Percentiles rank a stretch among this genome's conserved stretches.
Evolutionary conservation across 306 rosid species (phyloP).

Genomic region (Lupinus albus): DNA sequence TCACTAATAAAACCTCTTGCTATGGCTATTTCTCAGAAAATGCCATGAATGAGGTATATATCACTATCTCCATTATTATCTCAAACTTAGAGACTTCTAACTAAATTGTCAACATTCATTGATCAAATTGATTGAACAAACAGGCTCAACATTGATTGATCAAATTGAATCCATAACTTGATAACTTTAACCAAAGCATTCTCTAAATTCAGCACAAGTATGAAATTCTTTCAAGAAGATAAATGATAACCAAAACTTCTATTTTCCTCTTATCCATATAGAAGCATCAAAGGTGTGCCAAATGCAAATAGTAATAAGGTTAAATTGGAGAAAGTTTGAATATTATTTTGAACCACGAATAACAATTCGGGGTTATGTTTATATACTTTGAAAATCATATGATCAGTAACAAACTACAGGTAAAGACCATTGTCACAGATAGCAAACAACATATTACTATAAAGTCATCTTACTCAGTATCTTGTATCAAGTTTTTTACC

Average conservation of each 20-base stretch:
- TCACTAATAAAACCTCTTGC: not conserved
- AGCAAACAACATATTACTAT: constrained; percentile 50
- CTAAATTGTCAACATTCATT: constrained; percentile 10
- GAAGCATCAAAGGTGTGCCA: constrained; percentile 26
- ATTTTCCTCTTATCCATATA: constrained; percentile 23
- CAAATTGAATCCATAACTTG: constrained; percentile 3
- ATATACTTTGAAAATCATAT: constrained; percentile 38
- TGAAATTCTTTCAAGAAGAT: constrained; percentile 5
- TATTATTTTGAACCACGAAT: constrained; percentile 31
- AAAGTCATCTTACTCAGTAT: constrained; percentile 60
- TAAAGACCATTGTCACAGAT: constrained; percentile 42
- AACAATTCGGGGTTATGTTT: constrained; percentile 24
- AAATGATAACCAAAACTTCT: not conserved
- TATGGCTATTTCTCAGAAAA: not conserved
- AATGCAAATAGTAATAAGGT: constrained; percentile 26
- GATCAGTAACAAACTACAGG: constrained; percentile 44
- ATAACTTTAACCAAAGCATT: constrained; percentile 1
- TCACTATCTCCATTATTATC: too few species aligned
- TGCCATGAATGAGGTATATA: not conserved
- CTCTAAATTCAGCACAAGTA: constrained; percentile 29
- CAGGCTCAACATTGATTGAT: constrained; percentile 14
- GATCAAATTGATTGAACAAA: constrained; percentile 9
- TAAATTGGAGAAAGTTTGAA: constrained; percentile 11
- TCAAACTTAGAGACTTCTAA: not conserved
- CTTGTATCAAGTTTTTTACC: constrained; percentile 85